Percentiles rank a stretch among this genome's conserved stretches.
Evolutionary conservation across 208 protist genomes (phyloP).

Genomic region (Leishmania arabica): DNA sequence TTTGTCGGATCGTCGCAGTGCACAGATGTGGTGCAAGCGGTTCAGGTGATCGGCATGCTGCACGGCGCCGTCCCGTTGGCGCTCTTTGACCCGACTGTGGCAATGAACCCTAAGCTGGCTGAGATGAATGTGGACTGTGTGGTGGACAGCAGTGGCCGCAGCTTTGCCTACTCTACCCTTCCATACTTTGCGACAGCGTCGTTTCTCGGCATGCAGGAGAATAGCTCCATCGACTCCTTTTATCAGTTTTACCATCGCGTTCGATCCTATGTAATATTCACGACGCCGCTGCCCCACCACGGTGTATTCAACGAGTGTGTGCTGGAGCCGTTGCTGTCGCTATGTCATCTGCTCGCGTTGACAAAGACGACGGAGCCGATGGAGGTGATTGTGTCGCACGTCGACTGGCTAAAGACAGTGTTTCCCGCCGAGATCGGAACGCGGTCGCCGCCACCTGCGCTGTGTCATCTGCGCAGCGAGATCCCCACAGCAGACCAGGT

Average conservation of each 20-base stretch:
- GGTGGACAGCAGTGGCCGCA: conserved; percentile 47
- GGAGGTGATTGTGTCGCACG: conserved; percentile 79
- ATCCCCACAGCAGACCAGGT: conserved; percentile 58
- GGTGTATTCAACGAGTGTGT: conserved; percentile 50
- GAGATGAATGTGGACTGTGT: conserved; percentile 49
- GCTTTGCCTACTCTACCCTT: conserved; percentile 41
- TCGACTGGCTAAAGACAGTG: conserved; percentile 67
- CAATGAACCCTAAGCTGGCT: conserved; percentile 50
- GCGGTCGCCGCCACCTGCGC: conserved; percentile 25
- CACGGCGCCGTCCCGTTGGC: conserved; percentile 51
- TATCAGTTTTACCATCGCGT: conserved; percentile 70
- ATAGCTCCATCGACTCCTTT: conserved; percentile 49
- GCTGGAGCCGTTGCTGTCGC: conserved; percentile 64
- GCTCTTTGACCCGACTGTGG: conserved; percentile 44
- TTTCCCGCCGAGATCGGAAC: conserved; percentile 41
- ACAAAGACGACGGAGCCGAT: conserved; percentile 45
- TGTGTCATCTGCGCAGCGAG: conserved; percentile 30
- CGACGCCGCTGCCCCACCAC: conserved; percentile 34
- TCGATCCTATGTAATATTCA: conserved; percentile 69
- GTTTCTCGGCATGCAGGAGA: conserved; percentile 61
- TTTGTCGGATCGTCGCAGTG: conserved; percentile 33
- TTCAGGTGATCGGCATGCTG: conserved; percentile 63
- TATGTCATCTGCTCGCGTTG: conserved; percentile 64
- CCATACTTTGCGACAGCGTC: conserved; percentile 60
- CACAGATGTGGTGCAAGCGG: conserved; percentile 47